Evolutionary conservation across 257 asterid species (phyloP).

Genomic region (Plantago elongata): DNA sequence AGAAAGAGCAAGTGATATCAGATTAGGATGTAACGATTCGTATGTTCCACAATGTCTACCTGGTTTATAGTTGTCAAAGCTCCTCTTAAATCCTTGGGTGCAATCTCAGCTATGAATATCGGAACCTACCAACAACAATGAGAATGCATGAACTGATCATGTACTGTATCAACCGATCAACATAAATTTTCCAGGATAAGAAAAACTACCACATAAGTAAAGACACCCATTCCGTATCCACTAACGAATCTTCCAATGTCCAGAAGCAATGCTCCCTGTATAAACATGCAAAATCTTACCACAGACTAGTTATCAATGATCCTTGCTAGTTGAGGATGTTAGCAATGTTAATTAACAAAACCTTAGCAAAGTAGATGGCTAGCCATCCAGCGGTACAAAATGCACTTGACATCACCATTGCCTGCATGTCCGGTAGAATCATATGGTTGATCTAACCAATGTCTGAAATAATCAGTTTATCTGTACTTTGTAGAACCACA

Average conservation of each 20-base stretch:
- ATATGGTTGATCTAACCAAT: neutral
- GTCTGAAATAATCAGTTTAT: no score
- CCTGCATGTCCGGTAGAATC: constrained; percentile 38
- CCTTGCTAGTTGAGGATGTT: neutral
- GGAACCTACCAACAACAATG: constrained; percentile 49
- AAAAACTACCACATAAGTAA: constrained; percentile 67
- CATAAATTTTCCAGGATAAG: neutral
- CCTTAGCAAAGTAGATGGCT: constrained; percentile 78
- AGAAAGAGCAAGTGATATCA: neutral
- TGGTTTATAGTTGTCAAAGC: constrained; percentile 77
- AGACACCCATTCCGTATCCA: constrained; percentile 91
- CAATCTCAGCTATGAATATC: constrained; percentile 74
- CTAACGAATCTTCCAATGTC: constrained; percentile 81
- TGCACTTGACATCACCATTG: constrained; percentile 70
- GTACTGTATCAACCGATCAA: neutral
- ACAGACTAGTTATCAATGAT: neutral
- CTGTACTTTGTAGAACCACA: no score
- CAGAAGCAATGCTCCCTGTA: constrained; percentile 43
- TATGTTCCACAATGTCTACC: constrained; percentile 30
- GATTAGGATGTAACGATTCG: neutral
- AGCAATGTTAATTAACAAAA: constrained; percentile 9
- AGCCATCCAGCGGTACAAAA: constrained; percentile 90
- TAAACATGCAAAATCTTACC: neutral
- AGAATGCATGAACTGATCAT: neutral
- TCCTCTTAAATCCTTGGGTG: constrained; percentile 82